Evolutionary conservation across 2,329 filamentous ascomycete species (phyloP).

Genomic region (Fusarium napiforme): DNA sequence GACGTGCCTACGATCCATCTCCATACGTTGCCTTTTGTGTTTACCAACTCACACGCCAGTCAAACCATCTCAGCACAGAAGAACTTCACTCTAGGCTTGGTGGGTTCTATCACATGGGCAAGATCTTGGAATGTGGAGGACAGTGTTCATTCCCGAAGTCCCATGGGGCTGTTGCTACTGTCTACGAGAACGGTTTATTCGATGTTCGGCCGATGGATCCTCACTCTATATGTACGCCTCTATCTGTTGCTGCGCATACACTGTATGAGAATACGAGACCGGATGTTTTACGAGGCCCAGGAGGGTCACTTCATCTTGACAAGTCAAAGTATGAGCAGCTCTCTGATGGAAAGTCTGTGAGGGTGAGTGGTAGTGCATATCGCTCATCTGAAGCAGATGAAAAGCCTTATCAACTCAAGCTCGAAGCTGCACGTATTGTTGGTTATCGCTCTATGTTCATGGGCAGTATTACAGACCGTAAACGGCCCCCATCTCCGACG

Average conservation of each 20-base stretch:
- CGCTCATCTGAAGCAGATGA: constrained; percentile 8
- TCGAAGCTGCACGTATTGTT: constrained; percentile 33
- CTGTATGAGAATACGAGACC: constrained; percentile 66
- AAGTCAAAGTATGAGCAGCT: constrained; percentile 43
- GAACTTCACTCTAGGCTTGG: constrained; percentile 41
- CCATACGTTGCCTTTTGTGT: constrained; percentile 52
- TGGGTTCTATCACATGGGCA: constrained; percentile 61
- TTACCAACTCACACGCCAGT: constrained; percentile 23
- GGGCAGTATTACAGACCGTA: constrained; percentile 38
- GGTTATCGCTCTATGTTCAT: constrained; percentile 42
- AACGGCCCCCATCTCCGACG: accelerated
- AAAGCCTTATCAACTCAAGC: constrained; percentile 36
- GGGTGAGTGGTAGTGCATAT: constrained; percentile 28
- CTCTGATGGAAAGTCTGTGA: constrained; percentile 14
- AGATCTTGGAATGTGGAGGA: constrained; percentile 65
- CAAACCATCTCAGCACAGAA: background rate
- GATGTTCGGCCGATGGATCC: constrained; percentile 57
- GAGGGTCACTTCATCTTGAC: constrained; percentile 57
- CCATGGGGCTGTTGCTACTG: constrained; percentile 53
- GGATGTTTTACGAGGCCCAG: constrained; percentile 61
- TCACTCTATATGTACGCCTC: constrained; percentile 55
- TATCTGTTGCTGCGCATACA: constrained; percentile 63
- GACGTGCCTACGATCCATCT: constrained; percentile 55
- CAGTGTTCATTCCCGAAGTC: constrained; percentile 60
- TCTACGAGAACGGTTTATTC: constrained; percentile 56